These are phyloP conservation scores for Elongisporangium anandrum DNA, from an alignment of 352 stramenopile species.

Conservation along the genomic window DNA sequence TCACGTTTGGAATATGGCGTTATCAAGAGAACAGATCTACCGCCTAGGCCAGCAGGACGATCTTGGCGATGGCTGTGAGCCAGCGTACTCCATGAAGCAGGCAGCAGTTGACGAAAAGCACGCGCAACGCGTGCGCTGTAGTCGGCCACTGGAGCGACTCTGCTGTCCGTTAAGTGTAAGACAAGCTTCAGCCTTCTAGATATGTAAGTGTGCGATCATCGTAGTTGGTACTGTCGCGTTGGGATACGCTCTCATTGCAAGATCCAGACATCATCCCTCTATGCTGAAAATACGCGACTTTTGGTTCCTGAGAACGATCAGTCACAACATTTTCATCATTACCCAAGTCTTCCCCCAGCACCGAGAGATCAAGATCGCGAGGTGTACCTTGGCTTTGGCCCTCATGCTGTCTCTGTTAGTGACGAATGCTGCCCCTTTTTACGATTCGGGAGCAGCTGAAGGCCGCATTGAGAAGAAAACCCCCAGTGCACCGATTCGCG, in stretches of 20 bases:
- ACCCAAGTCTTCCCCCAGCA: too few species aligned
- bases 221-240: too few species aligned
- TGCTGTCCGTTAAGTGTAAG: background rate
- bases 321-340: too few species aligned
- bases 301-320: background rate
- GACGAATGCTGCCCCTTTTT: background rate
- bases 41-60: conserved; percentile 2
- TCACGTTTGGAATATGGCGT: conserved; percentile 40
- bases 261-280: too few species aligned
- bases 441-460: background rate
- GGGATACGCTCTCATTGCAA: too few species aligned
- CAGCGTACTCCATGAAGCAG: background rate
- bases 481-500: background rate
- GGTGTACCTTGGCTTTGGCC: background rate
- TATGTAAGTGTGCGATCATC: background rate
- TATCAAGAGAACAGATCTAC: conserved; percentile 28
- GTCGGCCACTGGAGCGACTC: background rate
- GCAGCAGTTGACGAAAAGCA: background rate
- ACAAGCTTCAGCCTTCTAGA: background rate
- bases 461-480: background rate
- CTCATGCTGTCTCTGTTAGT: background rate
- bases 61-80: background rate
- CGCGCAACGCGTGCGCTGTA: background rate
- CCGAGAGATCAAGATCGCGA: background rate
- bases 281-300: background rate